Conservation (phyloP, 495 filamentous ascomycete genomes). For the Penicillium longicatenatum region DNA sequence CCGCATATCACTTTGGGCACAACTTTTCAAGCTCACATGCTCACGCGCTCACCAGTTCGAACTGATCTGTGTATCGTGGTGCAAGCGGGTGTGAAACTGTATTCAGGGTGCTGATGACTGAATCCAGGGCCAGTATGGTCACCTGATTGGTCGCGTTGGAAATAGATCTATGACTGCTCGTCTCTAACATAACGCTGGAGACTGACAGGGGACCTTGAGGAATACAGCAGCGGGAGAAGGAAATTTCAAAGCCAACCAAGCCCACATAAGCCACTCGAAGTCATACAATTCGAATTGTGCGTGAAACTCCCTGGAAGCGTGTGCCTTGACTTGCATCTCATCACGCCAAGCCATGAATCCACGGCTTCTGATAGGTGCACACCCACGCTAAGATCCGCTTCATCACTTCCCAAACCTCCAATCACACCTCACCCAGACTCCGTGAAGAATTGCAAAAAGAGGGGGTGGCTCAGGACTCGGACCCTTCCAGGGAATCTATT, state of each 20-base stretch:
- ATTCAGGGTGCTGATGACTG: background rate
- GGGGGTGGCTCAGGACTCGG: slow-evolving; percentile 12
- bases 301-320: slow-evolving; percentile 22
- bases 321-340: slow-evolving; percentile 30
- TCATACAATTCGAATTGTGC: slow-evolving; percentile 15
- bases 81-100: background rate
- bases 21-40: background rate
- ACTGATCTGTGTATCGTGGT: background rate
- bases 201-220: too few species aligned
- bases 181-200: background rate
- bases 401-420: slow-evolving; percentile 27
- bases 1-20: background rate
- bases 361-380: slow-evolving; percentile 24
- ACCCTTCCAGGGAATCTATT: slow-evolving; percentile 10
- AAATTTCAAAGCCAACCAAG: background rate
- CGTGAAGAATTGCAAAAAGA: slow-evolving; percentile 21
- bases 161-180: background rate
- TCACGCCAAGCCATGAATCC: slow-evolving; percentile 26
- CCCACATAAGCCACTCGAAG: slow-evolving; percentile 1
- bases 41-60: background rate
- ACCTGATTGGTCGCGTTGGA: background rate
- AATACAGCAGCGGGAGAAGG: background rate
- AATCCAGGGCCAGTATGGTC: background rate
- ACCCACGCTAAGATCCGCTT: slow-evolving; percentile 23
- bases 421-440: slow-evolving; percentile 21